phyloP scores from a whole-genome alignment of 116 monocot species.

The Phalaenopsis hybrid region DNA sequence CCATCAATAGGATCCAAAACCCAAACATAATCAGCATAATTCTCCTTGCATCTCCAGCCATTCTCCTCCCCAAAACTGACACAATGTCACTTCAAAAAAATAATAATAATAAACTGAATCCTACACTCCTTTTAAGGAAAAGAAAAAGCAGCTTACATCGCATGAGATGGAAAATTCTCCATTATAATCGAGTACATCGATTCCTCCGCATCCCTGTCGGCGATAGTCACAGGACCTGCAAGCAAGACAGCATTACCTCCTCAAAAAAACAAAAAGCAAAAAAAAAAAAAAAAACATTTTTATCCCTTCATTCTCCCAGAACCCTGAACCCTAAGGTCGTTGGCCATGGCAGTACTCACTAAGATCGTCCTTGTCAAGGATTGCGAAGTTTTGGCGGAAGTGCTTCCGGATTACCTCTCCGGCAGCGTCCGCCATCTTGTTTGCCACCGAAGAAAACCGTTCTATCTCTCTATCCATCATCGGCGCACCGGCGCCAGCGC shows the following conservation, averaged over 20 bases:
- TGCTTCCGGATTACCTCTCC: slow-evolving; percentile 84
- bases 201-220: slow-evolving; percentile 79
- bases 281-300: neutral
- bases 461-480: slow-evolving; percentile 27
- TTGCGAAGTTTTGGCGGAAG: slow-evolving; percentile 68
- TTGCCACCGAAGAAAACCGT: slow-evolving; percentile 49
- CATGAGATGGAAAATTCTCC: slow-evolving; percentile 71
- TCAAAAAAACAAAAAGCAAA: neutral
- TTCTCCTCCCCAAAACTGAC: slow-evolving; percentile 91
- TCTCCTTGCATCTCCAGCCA: slow-evolving; percentile 86
- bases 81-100: neutral
- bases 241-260: neutral
- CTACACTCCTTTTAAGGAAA: neutral
- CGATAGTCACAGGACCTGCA: slow-evolving; percentile 91
- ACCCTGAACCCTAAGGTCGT: neutral
- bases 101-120: too few relatives aligned
- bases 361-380: slow-evolving; percentile 80
- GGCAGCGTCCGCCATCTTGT: slow-evolving; percentile 62
- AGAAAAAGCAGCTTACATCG: slow-evolving; percentile 38
- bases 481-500: neutral
- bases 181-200: slow-evolving; percentile 68
- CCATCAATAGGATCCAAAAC: slow-evolving; percentile 97
- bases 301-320: neutral
- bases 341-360: slow-evolving; percentile 31
- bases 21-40: slow-evolving; percentile 80